Evolutionary conservation across 805 yeast species (phyloP), one percentile per base, ranked within the genome.

Genomic region (Teunomyces pallodes): DNA sequence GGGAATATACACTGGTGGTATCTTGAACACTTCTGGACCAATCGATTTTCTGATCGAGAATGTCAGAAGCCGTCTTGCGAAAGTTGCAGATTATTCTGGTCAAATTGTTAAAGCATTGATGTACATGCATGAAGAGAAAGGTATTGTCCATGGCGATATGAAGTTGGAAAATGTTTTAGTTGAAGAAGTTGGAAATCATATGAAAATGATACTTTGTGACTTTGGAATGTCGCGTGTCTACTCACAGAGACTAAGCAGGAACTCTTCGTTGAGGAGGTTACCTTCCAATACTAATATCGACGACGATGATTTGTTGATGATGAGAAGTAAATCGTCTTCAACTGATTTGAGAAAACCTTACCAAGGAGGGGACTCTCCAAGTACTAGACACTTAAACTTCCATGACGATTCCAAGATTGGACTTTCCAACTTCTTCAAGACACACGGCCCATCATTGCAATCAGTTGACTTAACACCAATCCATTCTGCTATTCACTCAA

Each of bases 111-210:
- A 70, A 9, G 91, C 86, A 0, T 61, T 89, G 9, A 57, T 68
- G 45, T 87, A 85, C 60, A 72, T 90, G 79, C 79, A 76, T 51
- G 71, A 75, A 5, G 67, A 63, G 13, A 67, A 69, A 55, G 80
- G 83, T 1, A 74, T 87, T 29, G 87, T 84, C 7, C 96, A 89
- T 58, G 91, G 96, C 2, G 96, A 89, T 66, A 64, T 89, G 42
- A 89, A 89, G 66, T 72, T 89, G 39, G 96, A 89, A 57, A 89
- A 89, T 59, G 87, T 92, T 51, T 68, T 89, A 39, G 63, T 88
- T 26, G 83, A 83, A 51, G 59, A 59, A 33, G 53, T 47, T 30
- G 56, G 51, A 28, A 9, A 54, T 26, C 54, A 56, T 42, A 57
- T 62, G 46, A 69, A 69, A 39, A 72, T 88, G 52, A 61, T 85